Evolutionary conservation across 2,329 filamentous ascomycete genomes (phyloP).

Genomic region (Macrophomina phaseolina): DNA sequence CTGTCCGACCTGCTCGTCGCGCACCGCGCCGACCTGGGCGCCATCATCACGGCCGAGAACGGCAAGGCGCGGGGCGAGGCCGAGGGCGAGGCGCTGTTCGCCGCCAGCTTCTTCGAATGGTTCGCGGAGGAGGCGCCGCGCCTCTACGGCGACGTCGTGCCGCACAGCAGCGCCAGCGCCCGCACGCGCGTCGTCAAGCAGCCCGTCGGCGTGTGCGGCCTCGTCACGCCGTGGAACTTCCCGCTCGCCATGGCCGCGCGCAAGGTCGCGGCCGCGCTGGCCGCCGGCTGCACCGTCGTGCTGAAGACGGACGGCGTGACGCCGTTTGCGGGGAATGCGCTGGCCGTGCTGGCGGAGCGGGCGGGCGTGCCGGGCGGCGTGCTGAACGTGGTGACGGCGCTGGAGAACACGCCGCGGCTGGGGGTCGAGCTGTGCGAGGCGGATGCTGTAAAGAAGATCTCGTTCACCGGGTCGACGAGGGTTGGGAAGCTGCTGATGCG

Average conservation of each 20-base stretch:
- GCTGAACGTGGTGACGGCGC: slow-evolving; percentile 46
- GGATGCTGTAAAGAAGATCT: slow-evolving; percentile 47
- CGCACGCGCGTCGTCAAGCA: slow-evolving; percentile 73
- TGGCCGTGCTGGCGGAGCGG: slow-evolving; percentile 45
- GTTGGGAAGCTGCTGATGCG: slow-evolving; percentile 48
- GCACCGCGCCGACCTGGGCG: slow-evolving; percentile 77
- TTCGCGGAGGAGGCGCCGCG: slow-evolving; percentile 66
- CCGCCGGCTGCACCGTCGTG: slow-evolving; percentile 44
- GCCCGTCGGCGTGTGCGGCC: slow-evolving; percentile 49
- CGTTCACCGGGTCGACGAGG: slow-evolving; percentile 50
- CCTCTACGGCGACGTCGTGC: slow-evolving; percentile 65
- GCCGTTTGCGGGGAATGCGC: slow-evolving; percentile 44
- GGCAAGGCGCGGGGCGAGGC: slow-evolving; percentile 71
- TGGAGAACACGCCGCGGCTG: slow-evolving; percentile 27
- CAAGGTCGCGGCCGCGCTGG: slow-evolving; percentile 44
- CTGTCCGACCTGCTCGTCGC: slow-evolving; percentile 49
- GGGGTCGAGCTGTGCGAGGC: slow-evolving; percentile 45
- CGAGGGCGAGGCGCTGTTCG: slow-evolving; percentile 39
- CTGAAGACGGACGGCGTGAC: slow-evolving; percentile 49
- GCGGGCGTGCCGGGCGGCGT: slow-evolving; percentile 50
- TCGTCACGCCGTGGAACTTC: slow-evolving; percentile 41
- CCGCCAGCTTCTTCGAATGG: slow-evolving; percentile 60
- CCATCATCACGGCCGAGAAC: slow-evolving; percentile 81
- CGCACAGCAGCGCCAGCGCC: slow-evolving; percentile 60
- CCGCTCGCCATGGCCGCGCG: slow-evolving; percentile 27